phyloP scores from a whole-genome alignment of 805 yeast genomes.

The Jamesozyma lodderae region DNA sequence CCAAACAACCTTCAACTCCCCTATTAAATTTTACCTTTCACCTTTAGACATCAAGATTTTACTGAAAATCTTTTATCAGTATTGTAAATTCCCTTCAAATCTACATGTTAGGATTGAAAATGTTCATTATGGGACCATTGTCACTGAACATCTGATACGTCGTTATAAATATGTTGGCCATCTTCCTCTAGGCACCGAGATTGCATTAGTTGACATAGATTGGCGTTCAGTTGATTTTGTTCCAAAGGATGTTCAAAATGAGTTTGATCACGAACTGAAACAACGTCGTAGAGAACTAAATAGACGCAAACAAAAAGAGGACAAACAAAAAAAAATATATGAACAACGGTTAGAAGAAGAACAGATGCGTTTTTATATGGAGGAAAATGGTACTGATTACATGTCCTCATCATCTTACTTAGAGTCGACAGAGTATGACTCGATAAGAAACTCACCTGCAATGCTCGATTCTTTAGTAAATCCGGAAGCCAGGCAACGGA shows the following conservation, averaged over 20 bases:
- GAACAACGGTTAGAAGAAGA: conserved; percentile 49
- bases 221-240: conserved; percentile 49
- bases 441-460: conserved; percentile 10
- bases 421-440: conserved; percentile 28
- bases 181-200: conserved; percentile 74
- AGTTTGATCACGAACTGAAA: conserved; percentile 46
- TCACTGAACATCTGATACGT: conserved; percentile 47
- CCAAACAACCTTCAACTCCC: conserved; percentile 64
- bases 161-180: conserved; percentile 70
- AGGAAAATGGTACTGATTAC: conserved; percentile 47
- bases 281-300: conserved; percentile 46
- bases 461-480: conserved; percentile 29
- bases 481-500: conserved; percentile 1
- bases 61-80: conserved; percentile 50
- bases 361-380: conserved; percentile 48
- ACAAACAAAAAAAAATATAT: conserved; percentile 47
- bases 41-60: conserved; percentile 74
- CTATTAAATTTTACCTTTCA: conserved; percentile 59
- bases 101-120: conserved; percentile 59
- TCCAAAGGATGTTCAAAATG: conserved; percentile 36
- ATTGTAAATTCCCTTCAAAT: conserved; percentile 58
- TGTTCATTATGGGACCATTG: conserved; percentile 54
- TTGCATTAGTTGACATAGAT: conserved; percentile 78
- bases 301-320: conserved; percentile 48
- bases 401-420: conserved; percentile 12